Conservation (phyloP, 371 early-diverging fungal genomes). For the Rhizopus stolonifer region DNA sequence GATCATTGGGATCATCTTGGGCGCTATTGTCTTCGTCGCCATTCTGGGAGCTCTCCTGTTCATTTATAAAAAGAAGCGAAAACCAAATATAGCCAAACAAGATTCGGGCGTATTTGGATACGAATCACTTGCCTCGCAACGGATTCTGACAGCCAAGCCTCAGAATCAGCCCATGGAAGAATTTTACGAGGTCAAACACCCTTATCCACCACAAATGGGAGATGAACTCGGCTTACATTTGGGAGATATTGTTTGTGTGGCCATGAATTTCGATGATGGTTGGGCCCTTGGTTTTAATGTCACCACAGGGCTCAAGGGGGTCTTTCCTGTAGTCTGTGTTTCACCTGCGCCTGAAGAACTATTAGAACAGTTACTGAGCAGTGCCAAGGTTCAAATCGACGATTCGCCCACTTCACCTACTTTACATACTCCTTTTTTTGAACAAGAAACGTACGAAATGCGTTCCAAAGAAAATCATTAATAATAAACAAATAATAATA, state of each 20-base stretch:
- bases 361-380: slow-evolving; percentile 34
- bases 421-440: slow-evolving; percentile 27
- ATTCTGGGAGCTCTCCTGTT: slow-evolving; percentile 11
- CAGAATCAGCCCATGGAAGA: slow-evolving; percentile 27
- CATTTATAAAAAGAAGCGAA: slow-evolving; percentile 7
- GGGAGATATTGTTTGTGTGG: slow-evolving; percentile 68
- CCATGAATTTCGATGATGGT: slow-evolving; percentile 64
- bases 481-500: neutral
- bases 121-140: slow-evolving; percentile 23
- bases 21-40: slow-evolving; percentile 15
- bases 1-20: slow-evolving; percentile 29
- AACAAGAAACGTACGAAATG: neutral
- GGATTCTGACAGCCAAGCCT: slow-evolving; percentile 1
- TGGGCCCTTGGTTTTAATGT: slow-evolving; percentile 76
- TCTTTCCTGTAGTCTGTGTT: slow-evolving; percentile 73
- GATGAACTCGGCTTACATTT: slow-evolving; percentile 69
- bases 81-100: neutral
- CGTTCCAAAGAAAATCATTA: neutral
- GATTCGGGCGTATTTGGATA: slow-evolving; percentile 16
- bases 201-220: slow-evolving; percentile 60
- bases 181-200: slow-evolving; percentile 52
- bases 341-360: slow-evolving; percentile 36
- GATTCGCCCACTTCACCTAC: slow-evolving; percentile 47
- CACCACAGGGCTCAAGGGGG: slow-evolving; percentile 64
- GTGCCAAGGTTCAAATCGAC: slow-evolving; percentile 32